A percentile compares a stretch with the other conserved stretches of the same genome.
These are phyloP conservation scores for Dichotomocladium elegans DNA, from an alignment of 371 early-diverging fungal genomes.

Conservation along the genomic window DNA sequence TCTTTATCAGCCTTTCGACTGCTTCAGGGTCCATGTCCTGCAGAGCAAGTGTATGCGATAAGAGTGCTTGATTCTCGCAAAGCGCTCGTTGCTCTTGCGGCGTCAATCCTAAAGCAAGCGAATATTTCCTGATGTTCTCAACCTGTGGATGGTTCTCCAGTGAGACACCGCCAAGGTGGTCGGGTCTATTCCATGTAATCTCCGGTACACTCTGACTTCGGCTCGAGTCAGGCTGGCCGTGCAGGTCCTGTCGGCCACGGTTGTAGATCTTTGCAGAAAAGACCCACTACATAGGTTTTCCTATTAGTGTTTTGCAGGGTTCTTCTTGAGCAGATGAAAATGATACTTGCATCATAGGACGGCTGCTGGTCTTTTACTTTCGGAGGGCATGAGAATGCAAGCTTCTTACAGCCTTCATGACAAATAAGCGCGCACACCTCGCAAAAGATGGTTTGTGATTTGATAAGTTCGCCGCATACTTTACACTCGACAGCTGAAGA, in stretches of 20 bases:
- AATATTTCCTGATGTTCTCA: slow-evolving; percentile 29
- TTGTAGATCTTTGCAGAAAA: slow-evolving; percentile 23
- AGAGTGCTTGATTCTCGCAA: slow-evolving; percentile 26
- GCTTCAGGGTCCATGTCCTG: slow-evolving; percentile 16
- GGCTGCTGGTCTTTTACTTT: slow-evolving; percentile 46
- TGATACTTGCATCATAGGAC: slow-evolving; percentile 33
- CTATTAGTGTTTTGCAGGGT: background rate
- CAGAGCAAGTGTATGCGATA: slow-evolving; percentile 26
- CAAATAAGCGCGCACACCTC: slow-evolving; percentile 46
- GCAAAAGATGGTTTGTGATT: slow-evolving; percentile 24
- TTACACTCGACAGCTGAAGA: slow-evolving; percentile 32
- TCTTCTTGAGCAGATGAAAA: background rate
- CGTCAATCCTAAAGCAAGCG: slow-evolving; percentile 27
- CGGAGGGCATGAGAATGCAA: slow-evolving; percentile 42
- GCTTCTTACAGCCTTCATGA: slow-evolving; percentile 32
- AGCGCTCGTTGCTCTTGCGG: slow-evolving; percentile 32
- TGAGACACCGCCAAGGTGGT: background rate
- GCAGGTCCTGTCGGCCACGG: slow-evolving; percentile 2
- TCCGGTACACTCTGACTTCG: slow-evolving; percentile 3
- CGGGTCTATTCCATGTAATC: slow-evolving; percentile 1
- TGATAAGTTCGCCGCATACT: slow-evolving; percentile 36
- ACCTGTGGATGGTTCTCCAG: slow-evolving; percentile 30
- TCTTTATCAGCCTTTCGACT: slow-evolving; percentile 15
- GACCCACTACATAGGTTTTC: slow-evolving; percentile 17
- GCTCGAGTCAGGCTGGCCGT: background rate